These are phyloP conservation scores for Colletotrichum sp. DNA, from an alignment of 2,329 filamentous ascomycete genomes.

Conservation along the genomic window DNA sequence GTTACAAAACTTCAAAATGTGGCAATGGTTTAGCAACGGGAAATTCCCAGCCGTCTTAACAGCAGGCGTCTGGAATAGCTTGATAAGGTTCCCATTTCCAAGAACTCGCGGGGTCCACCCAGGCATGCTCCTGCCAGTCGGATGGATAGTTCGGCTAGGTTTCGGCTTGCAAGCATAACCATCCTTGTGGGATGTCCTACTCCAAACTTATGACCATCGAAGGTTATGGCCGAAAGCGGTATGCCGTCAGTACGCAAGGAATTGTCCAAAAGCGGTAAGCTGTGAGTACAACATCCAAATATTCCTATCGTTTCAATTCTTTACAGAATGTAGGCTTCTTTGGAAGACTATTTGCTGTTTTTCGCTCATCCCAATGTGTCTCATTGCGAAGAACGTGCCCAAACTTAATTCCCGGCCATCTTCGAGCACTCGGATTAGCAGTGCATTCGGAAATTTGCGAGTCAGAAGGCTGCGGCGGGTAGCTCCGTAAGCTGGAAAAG, in stretches of 20 bases:
- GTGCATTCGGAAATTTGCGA: not conserved
- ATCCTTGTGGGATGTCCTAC: not conserved
- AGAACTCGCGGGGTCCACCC: not conserved
- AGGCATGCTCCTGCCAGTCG: not conserved
- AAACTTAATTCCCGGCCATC: not conserved
- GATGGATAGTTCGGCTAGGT: not conserved
- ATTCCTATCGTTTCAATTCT: not conserved
- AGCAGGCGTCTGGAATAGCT: not conserved
- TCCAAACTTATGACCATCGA: not conserved
- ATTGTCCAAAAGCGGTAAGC: not conserved
- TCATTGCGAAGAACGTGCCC: not conserved
- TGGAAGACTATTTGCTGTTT: not conserved
- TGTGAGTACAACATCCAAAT: not conserved
- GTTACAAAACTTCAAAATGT: not conserved
- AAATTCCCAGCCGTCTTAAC: not conserved
- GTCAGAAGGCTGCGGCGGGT: not conserved
- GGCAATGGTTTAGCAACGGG: not conserved
- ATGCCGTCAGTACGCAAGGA: not conserved
- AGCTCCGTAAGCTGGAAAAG: not conserved
- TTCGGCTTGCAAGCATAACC: not conserved
- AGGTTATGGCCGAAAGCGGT: not conserved
- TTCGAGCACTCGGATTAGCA: not conserved
- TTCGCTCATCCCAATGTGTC: not conserved
- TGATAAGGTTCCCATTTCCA: not conserved
- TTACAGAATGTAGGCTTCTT: not conserved